phyloP scores from a whole-genome alignment of 2,329 filamentous ascomycete species.

The Pseudopithomyces maydicus region DNA sequence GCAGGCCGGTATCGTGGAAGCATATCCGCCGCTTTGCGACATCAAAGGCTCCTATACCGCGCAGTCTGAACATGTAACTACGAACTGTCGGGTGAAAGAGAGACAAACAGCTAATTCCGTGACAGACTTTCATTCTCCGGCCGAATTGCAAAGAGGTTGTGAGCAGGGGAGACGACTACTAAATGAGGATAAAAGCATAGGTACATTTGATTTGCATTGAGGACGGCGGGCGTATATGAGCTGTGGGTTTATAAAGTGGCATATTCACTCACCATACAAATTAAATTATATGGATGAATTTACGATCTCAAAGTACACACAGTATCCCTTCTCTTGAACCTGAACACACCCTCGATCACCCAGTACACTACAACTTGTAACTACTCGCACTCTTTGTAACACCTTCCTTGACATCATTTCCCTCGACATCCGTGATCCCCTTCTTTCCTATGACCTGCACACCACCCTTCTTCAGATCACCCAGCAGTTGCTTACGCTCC shows the following conservation, averaged over 20 bases:
- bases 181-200: conserved; percentile 24
- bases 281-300: background rate
- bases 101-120: conserved; percentile 13
- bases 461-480: conserved; percentile 78
- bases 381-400: conserved; percentile 35
- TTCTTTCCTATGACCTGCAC: conserved; percentile 92
- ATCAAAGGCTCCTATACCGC: conserved; percentile 94
- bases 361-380: conserved; percentile 35
- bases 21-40: conserved; percentile 87
- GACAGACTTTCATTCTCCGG: conserved; percentile 44
- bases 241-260: background rate
- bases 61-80: conserved; percentile 89
- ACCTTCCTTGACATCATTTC: conserved; percentile 66
- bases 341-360: background rate
- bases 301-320: background rate
- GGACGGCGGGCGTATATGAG: too few relatives aligned
- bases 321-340: background rate
- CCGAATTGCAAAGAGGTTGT: conserved; percentile 79
- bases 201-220: background rate
- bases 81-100: background rate
- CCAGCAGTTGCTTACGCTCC: conserved; percentile 63
- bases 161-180: conserved; percentile 85
- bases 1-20: conserved; percentile 80
- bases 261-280: background rate
- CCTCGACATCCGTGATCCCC: conserved; percentile 83